Conservation (phyloP, 352 stramenopile species). For the Globisporangium nagaii region DNA sequence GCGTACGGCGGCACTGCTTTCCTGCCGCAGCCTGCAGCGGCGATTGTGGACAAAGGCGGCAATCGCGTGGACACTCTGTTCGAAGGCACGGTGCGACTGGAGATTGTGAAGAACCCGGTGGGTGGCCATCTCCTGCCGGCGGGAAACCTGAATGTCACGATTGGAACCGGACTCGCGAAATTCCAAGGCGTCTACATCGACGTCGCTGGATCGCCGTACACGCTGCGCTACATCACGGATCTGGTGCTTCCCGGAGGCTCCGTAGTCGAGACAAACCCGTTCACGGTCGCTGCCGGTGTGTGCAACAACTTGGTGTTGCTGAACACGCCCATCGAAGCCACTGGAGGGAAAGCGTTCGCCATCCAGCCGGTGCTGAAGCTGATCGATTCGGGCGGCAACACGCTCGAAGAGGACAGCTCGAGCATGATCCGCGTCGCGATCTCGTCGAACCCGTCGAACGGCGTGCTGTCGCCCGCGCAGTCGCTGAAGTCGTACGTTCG, state of each 20-base stretch:
- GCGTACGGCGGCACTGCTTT: conserved; percentile 75
- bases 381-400: conserved; percentile 69
- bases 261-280: conserved; percentile 64
- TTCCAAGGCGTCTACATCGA: conserved; percentile 72
- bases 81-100: conserved; percentile 47
- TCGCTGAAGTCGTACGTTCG: conserved; percentile 37
- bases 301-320: conserved; percentile 48
- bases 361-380: conserved; percentile 76
- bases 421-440: conserved; percentile 62
- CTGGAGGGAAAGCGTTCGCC: conserved; percentile 65
- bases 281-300: conserved; percentile 59
- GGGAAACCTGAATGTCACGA: conserved; percentile 36
- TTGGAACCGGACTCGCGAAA: conserved; percentile 47
- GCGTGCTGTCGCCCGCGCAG: conserved; percentile 34
- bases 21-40: conserved; percentile 63
- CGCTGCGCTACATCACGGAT: conserved; percentile 61
- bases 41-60: conserved; percentile 73
- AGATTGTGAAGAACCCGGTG: conserved; percentile 62
- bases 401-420: conserved; percentile 52
- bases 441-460: conserved; percentile 63
- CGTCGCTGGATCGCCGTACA: conserved; percentile 72
- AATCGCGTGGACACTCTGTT: conserved; percentile 50
- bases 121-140: conserved; percentile 46
- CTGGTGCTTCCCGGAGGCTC: conserved; percentile 42
- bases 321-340: conserved; percentile 28